A percentile compares a stretch with the other conserved stretches of the same genome.
Conservation (phyloP, 345 rosid species). For the Camelina laxa region DNA sequence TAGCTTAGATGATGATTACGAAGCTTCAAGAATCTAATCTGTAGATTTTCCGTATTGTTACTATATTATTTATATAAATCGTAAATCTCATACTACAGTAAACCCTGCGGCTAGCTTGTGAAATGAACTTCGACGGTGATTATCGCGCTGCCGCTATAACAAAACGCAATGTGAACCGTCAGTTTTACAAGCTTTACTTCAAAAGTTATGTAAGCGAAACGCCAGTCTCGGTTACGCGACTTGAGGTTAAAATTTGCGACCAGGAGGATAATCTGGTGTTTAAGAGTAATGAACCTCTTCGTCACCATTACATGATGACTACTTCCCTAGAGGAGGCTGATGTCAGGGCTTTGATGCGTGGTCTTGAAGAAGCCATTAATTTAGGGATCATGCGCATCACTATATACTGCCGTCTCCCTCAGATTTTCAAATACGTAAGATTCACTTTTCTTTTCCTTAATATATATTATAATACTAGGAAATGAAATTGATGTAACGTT, state of each 20-base stretch:
- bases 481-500: neutral
- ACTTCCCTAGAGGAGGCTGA: neutral
- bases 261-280: neutral
- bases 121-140: too few species aligned
- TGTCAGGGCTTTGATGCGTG: neutral
- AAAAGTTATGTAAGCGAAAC: neutral
- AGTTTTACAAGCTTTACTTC: neutral
- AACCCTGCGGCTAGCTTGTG: too few species aligned
- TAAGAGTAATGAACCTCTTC: neutral
- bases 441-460: neutral
- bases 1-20: neutral
- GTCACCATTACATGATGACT: neutral
- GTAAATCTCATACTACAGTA: too few species aligned
- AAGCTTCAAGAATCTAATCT: too few species aligned
- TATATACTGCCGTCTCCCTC: neutral
- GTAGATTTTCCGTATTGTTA: too few species aligned
- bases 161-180: neutral
- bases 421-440: neutral
- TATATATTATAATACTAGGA: too few species aligned
- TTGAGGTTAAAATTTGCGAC: neutral
- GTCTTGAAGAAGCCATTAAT: neutral
- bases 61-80: too few species aligned
- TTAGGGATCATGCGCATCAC: neutral
- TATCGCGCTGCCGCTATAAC: too few species aligned
- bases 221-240: neutral